phyloP scores from a whole-genome alignment of 495 filamentous ascomycete species.

The Astrocystis sublimbata region DNA sequence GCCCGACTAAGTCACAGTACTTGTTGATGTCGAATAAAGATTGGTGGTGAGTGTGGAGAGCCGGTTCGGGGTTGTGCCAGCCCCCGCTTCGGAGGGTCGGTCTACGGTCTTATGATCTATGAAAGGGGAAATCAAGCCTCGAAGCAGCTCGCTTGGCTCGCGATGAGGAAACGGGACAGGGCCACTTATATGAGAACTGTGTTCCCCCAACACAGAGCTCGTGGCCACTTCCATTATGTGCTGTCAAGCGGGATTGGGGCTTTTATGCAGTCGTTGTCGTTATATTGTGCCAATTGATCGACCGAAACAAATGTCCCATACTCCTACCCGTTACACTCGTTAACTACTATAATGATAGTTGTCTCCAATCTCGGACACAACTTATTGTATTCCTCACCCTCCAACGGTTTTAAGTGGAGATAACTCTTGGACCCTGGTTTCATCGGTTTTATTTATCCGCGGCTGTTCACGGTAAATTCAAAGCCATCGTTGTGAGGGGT shows the following conservation, averaged over 20 bases:
- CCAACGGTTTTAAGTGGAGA: not conserved
- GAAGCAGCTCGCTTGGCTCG: not conserved
- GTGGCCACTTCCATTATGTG: not conserved
- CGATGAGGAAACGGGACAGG: not conserved
- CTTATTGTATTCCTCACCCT: not conserved
- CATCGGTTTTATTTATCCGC: not conserved
- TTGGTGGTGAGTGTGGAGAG: not conserved
- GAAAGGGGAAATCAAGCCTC: not conserved
- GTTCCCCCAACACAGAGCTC: not conserved
- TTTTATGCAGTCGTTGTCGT: no score
- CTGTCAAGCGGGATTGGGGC: not conserved
- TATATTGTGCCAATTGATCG: not conserved
- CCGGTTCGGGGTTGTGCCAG: constrained; percentile 6
- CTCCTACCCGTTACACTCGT: not conserved
- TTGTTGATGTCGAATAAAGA: no score
- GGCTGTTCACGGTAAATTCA: not conserved
- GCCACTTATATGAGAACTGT: not conserved
- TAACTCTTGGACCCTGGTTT: not conserved
- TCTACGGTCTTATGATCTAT: not conserved
- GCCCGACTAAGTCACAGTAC: no score
- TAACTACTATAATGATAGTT: not conserved
- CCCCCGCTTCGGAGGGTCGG: not conserved
- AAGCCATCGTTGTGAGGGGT: not conserved
- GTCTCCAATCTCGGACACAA: not conserved
- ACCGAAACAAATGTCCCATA: not conserved